Evolutionary conservation across 2,329 filamentous ascomycete genomes (phyloP).

Genomic region (Pseudogymnoascus sp.): DNA sequence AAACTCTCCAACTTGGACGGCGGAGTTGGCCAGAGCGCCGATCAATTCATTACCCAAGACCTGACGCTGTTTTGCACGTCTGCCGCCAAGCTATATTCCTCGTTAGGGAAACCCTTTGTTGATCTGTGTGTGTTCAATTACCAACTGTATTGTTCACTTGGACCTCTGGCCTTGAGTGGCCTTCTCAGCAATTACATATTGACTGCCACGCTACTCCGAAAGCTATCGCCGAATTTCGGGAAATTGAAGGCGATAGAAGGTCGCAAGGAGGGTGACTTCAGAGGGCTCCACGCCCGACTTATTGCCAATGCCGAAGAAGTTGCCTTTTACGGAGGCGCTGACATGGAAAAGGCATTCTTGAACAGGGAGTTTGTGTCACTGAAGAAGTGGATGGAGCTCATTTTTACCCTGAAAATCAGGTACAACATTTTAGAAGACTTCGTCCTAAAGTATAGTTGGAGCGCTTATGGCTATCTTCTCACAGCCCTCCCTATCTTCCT

Average conservation of each 20-base stretch:
- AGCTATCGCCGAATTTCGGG: slow-evolving; percentile 88
- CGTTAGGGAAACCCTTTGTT: slow-evolving; percentile 94
- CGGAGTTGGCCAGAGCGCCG: slow-evolving; percentile 81
- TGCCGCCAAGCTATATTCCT: slow-evolving; percentile 88
- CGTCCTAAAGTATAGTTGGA: slow-evolving; percentile 97
- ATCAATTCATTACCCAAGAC: slow-evolving; percentile 97
- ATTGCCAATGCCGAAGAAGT: slow-evolving; percentile 97
- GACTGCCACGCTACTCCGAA: slow-evolving; percentile 81
- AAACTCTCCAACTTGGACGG: slow-evolving; percentile 90
- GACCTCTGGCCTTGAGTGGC: slow-evolving; percentile 77
- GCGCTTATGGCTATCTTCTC: slow-evolving; percentile 89
- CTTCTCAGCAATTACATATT: slow-evolving; percentile 89
- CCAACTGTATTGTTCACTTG: slow-evolving; percentile 85
- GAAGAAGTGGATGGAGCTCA: slow-evolving; percentile 95
- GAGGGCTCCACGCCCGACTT: slow-evolving; percentile 79
- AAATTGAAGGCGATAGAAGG: slow-evolving; percentile 96
- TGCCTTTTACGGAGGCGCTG: slow-evolving; percentile 91
- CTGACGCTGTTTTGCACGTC: slow-evolving; percentile 90
- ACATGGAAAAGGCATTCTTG: slow-evolving; percentile 89
- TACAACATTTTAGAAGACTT: slow-evolving; percentile 99
- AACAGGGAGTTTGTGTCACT: slow-evolving; percentile 88
- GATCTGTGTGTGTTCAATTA: slow-evolving; percentile 98
- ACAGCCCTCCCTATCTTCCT: slow-evolving; percentile 91
- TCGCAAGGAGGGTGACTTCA: slow-evolving; percentile 89
- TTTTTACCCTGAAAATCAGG: slow-evolving; percentile 93